A percentile compares a stretch with the other conserved stretches of the same genome.
phyloP scores from a whole-genome alignment of 768 basidiomycete genomes.

The Candolleomyces efflorescens region DNA sequence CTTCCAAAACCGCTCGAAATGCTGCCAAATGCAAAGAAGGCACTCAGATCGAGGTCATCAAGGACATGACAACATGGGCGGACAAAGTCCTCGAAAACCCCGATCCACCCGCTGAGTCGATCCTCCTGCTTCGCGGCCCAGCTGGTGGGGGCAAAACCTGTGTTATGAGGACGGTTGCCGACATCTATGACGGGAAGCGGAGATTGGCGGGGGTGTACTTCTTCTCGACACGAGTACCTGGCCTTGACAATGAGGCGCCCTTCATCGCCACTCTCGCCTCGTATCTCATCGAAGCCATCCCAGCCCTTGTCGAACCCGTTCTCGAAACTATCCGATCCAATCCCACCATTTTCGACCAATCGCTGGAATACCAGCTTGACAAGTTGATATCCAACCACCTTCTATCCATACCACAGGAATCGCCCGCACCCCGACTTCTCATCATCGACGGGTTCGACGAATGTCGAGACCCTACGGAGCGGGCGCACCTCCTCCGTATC shows the following conservation, averaged over 20 bases:
- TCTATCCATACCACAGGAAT: neutral
- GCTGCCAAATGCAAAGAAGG: neutral
- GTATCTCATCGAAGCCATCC: neutral
- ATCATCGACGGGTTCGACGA: slow-evolving; percentile 13
- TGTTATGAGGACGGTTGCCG: neutral
- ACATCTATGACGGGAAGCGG: no score
- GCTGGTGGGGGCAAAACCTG: neutral
- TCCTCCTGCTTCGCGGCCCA: neutral
- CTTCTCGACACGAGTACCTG: neutral
- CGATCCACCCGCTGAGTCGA: neutral
- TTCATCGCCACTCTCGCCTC: neutral
- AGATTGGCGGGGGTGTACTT: neutral
- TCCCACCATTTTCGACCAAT: neutral
- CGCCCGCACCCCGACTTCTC: no score
- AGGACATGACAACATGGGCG: neutral
- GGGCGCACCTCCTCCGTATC: neutral
- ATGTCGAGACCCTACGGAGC: neutral
- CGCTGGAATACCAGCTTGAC: neutral
- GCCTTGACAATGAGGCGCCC: neutral
- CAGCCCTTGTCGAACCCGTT: neutral
- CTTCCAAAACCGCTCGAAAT: neutral
- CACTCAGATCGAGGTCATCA: neutral
- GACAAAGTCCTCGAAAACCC: no score
- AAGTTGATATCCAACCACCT: neutral
- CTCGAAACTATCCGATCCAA: neutral